These are phyloP conservation scores for Neurospora sp. DNA, from an alignment of 495 filamentous ascomycete species.

Conservation along the genomic window DNA sequence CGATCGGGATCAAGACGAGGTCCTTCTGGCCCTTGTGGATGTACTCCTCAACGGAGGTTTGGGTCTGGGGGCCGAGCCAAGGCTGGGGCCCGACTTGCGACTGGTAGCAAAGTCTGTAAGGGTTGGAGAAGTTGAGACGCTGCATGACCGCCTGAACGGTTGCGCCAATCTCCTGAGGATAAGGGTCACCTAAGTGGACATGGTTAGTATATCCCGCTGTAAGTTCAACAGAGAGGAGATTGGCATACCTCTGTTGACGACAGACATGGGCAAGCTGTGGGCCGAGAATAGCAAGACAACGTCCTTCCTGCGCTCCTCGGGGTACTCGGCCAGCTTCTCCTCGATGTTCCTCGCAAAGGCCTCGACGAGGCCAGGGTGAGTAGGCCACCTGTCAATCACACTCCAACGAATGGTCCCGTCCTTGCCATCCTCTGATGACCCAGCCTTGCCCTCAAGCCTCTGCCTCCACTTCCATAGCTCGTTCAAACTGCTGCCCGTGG, in stretches of 20 bases:
- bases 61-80: slow-evolving; percentile 93
- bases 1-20: slow-evolving; percentile 86
- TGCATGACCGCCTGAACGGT: slow-evolving; percentile 96
- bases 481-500: slow-evolving; percentile 90
- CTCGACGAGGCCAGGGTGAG: slow-evolving; percentile 80
- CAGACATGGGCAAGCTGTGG: slow-evolving; percentile 92
- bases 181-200: slow-evolving; percentile 62
- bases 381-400: slow-evolving; percentile 96
- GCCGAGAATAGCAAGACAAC: slow-evolving; percentile 91
- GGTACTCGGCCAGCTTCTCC: slow-evolving; percentile 69
- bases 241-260: slow-evolving; percentile 71
- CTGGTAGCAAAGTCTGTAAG: slow-evolving; percentile 93
- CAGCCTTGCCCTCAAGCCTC: slow-evolving; percentile 68
- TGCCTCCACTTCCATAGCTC: slow-evolving; percentile 96
- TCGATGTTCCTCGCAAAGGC: slow-evolving; percentile 89
- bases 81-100: slow-evolving; percentile 92
- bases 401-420: slow-evolving; percentile 82
- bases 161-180: slow-evolving; percentile 94
- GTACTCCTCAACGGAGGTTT: slow-evolving; percentile 75
- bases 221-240: not conserved
- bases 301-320: slow-evolving; percentile 60
- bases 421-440: slow-evolving; percentile 27
- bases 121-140: slow-evolving; percentile 72
- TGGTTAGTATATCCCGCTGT: slow-evolving; percentile 11
- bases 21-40: slow-evolving; percentile 87